These are phyloP conservation scores for Phaeosphaeria sp. DNA, from an alignment of 2,329 filamentous ascomycete genomes.

Conservation along the genomic window DNA sequence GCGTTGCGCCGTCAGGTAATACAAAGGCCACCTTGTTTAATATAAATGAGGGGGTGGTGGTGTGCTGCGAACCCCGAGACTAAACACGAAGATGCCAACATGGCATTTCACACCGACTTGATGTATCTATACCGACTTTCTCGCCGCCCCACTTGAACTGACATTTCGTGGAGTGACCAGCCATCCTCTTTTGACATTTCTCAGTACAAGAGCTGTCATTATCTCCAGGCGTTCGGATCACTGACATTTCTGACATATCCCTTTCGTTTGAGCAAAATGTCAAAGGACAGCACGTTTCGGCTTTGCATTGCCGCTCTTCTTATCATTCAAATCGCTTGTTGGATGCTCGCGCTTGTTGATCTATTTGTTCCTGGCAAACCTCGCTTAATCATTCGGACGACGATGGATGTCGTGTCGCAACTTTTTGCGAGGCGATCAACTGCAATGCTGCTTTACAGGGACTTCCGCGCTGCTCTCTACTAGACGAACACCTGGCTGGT, in stretches of 20 bases:
- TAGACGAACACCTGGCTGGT: neutral
- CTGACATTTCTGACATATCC: neutral
- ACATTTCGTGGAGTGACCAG: constrained; percentile 1
- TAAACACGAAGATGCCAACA: constrained; percentile 19
- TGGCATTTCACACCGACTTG: constrained; percentile 15
- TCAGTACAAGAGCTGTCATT: neutral
- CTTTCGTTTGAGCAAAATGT: constrained; percentile 22
- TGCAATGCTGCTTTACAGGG: constrained; percentile 23
- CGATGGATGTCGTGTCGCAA: constrained; percentile 22
- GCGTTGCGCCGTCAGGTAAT: neutral
- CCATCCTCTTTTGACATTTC: neutral
- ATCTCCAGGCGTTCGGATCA: neutral
- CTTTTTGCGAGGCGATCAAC: constrained; percentile 24
- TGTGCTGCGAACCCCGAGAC: neutral
- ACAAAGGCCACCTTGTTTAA: constrained; percentile 10
- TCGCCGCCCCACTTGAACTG: constrained; percentile 3
- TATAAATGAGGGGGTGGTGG: constrained; percentile 2
- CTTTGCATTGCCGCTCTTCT: constrained; percentile 39
- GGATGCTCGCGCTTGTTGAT: constrained; percentile 40
- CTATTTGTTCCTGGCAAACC: constrained; percentile 39
- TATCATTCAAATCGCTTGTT: constrained; percentile 38
- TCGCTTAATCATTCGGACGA: constrained; percentile 26
- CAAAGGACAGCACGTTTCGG: constrained; percentile 37
- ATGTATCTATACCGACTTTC: constrained; percentile 12
- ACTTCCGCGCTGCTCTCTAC: constrained; percentile 18